These are phyloP conservation scores for Setaria viridis DNA, from an alignment of 202 grass and related monocot species.

Conservation along the genomic window DNA sequence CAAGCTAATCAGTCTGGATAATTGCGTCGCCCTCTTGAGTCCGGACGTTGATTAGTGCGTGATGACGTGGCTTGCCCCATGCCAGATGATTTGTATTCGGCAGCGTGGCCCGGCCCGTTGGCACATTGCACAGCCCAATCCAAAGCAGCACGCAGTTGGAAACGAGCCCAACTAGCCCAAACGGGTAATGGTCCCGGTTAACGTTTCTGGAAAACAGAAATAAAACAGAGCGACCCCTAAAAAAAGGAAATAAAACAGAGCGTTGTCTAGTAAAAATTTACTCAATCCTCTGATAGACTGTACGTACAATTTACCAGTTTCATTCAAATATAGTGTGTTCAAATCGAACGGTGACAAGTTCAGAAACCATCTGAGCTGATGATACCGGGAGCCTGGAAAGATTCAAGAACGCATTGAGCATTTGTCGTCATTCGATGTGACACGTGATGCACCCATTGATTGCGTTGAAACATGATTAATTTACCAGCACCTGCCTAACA, in stretches of 20 bases:
- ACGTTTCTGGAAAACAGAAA: background rate
- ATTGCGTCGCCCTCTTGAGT: background rate
- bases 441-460: background rate
- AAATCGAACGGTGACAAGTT: background rate
- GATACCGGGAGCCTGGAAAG: too few relatives aligned
- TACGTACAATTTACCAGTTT: background rate
- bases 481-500: background rate
- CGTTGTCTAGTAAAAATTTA: background rate
- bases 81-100: constrained; percentile 14
- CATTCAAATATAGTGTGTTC: background rate
- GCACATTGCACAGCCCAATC: background rate
- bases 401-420: background rate
- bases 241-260: background rate
- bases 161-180: background rate
- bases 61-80: background rate
- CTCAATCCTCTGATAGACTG: background rate
- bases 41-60: background rate
- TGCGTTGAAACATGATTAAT: background rate
- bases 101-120: background rate
- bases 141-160: too few relatives aligned
- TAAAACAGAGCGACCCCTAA: too few relatives aligned
- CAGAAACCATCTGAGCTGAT: background rate
- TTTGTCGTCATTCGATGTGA: background rate
- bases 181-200: background rate
- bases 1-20: background rate